A percentile compares a stretch with the other conserved stretches of the same genome.
phyloP scores from a whole-genome alignment of 2,329 filamentous ascomycete species.

The Alternaria triticimaculans region DNA sequence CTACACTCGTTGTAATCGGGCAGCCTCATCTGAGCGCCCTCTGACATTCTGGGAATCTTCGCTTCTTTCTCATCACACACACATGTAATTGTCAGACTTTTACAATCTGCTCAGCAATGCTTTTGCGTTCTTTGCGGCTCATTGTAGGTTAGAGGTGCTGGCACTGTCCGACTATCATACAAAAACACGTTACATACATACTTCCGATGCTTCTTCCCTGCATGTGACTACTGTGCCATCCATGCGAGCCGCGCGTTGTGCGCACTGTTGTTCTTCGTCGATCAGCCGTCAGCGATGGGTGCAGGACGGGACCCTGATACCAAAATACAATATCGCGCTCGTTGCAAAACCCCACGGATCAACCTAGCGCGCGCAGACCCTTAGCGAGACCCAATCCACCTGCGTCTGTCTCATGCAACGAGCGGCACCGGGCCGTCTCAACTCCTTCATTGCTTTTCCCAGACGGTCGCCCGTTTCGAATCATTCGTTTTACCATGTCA shows the following conservation, averaged over 20 bases:
- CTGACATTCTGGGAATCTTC: slow-evolving; percentile 44
- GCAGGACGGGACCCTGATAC: slow-evolving; percentile 4
- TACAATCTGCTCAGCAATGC: slow-evolving; percentile 28
- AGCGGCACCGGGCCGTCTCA: slow-evolving; percentile 10
- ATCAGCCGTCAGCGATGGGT: neutral
- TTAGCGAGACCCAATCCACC: slow-evolving; percentile 17
- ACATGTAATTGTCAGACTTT: slow-evolving; percentile 30
- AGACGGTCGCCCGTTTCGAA: neutral
- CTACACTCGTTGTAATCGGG: slow-evolving; percentile 51
- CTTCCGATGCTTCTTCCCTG: slow-evolving; percentile 1
- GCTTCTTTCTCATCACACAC: slow-evolving; percentile 28
- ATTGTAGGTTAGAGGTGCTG: slow-evolving; percentile 43
- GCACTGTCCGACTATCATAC: slow-evolving; percentile 36
- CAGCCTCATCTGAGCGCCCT: slow-evolving; percentile 15
- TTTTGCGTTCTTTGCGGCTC: slow-evolving; percentile 17
- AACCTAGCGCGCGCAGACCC: slow-evolving; percentile 16
- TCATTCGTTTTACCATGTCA: slow-evolving; percentile 12
- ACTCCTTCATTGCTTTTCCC: slow-evolving; percentile 8
- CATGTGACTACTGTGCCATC: neutral
- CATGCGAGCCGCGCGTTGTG: slow-evolving; percentile 2
- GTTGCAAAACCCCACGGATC: slow-evolving; percentile 1
- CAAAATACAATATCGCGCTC: slow-evolving; percentile 4
- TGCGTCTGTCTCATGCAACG: slow-evolving; percentile 5
- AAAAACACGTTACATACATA: slow-evolving; percentile 20
- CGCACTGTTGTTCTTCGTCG: neutral